Conservation (phyloP, 495 filamentous ascomycete genomes). For the Lichina pygmaea region DNA sequence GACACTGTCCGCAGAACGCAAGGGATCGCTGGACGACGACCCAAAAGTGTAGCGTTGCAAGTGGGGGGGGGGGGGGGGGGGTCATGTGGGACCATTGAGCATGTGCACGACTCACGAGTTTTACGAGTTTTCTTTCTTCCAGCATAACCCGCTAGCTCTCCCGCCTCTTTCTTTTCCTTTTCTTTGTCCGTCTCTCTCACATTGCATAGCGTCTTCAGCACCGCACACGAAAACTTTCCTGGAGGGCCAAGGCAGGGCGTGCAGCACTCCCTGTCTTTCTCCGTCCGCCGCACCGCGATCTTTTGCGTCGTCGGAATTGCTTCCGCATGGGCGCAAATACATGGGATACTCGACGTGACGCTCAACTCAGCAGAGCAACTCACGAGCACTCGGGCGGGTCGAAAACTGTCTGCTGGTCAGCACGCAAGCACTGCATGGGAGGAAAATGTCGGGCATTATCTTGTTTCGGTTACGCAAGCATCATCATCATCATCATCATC, state of each 20-base stretch:
- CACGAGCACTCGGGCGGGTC: too few species aligned
- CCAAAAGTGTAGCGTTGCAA: not conserved
- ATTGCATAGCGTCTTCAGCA: not conserved
- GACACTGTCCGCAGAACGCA: conserved; percentile 1
- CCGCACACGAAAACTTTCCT: not conserved
- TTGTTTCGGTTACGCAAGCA: too few species aligned
- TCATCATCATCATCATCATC: too few species aligned
- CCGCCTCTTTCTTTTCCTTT: not conserved
- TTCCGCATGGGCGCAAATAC: too few species aligned
- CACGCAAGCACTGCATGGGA: too few species aligned
- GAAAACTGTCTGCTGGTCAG: too few species aligned
- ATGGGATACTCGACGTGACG: too few species aligned
- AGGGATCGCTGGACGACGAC: not conserved
- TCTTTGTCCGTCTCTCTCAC: not conserved
- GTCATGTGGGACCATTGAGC: not conserved
- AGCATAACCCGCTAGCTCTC: not conserved
- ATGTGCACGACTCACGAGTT: not conserved
- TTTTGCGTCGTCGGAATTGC: not conserved
- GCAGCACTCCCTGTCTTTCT: not conserved
- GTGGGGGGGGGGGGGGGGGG: not conserved
- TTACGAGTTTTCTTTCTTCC: not conserved
- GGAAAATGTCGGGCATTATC: too few species aligned
- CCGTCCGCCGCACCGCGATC: not conserved
- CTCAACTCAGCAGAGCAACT: too few species aligned
- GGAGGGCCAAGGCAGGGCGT: not conserved